Base-by-base conservation (phyloP, 306 rosid genomes). In the Pachyrhizus erosus region DNA sequence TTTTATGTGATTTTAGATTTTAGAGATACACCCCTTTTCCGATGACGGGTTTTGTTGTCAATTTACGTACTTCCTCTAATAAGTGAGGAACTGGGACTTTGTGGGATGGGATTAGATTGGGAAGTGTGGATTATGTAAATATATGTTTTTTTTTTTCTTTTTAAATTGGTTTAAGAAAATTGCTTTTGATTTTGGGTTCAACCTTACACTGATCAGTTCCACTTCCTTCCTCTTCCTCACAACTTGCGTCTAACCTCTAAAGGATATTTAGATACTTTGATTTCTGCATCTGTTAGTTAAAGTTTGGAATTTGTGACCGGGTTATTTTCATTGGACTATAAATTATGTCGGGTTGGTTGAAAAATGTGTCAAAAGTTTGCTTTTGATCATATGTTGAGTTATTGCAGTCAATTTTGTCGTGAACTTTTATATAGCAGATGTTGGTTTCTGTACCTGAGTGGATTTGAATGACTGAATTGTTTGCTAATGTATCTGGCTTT, bases 161-260 rank as follows among this genome's bases (percentile, higher is more conserved):
- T 27, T 13, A 26, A 75, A 27, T 9, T 9, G 60, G 37, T 26
- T 73, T 54, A 42, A 45, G n/a, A 15, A 0, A 7, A 21, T n/a
- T 46, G 73, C 48, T 34, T 77, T 65, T 70, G 74, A 75, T 78
- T 37, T 69, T 60, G 5, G 23, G 65, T 60, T 20, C 61, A 49
- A 15, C 64, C 29, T 58, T 70, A 52, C 68, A 52, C 57, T 51
- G 34, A 31, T 66, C 20, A 70, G 24, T 69, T 55, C 64, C 20
- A 70, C n/a, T 69, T 55, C 64, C 46, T 29, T 31, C 70, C 70
- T 62, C 21, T 29, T 40, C 48, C 62, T 76, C 74, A 48, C 34
- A 29, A 18, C 67, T 77, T 72, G 24, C 31, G 3, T 72, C 21
- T 65, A 18, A 52, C 54, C 2, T 71, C 42, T 43, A 18, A 70